Conservation (phyloP, 108 stramenopile species). For the Skeletonema tropicum region DNA sequence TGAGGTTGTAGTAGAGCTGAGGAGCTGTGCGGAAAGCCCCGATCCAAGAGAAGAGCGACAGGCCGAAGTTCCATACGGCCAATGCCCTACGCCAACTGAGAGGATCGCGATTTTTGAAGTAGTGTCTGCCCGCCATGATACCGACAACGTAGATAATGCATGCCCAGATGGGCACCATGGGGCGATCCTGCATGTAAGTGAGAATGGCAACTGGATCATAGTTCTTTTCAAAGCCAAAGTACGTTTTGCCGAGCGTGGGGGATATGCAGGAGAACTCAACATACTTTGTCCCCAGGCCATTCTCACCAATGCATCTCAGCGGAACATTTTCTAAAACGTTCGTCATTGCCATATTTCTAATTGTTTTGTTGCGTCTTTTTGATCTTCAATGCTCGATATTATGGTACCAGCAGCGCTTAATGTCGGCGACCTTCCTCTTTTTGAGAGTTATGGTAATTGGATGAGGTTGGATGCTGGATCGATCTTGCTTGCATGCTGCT, state of each 20-base stretch:
- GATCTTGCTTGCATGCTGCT: not conserved
- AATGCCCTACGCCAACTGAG: slow-evolving; percentile 69
- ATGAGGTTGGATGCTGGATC: too few species aligned
- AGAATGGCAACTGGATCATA: slow-evolving; percentile 48
- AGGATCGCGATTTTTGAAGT: slow-evolving; percentile 56
- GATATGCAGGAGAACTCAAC: slow-evolving; percentile 63
- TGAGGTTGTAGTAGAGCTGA: slow-evolving; percentile 84
- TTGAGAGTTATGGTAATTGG: too few species aligned
- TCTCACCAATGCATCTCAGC: slow-evolving; percentile 52
- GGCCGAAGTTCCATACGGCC: slow-evolving; percentile 88
- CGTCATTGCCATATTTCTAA: not conserved
- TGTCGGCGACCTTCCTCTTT: too few species aligned
- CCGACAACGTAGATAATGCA: slow-evolving; percentile 49
- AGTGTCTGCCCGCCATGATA: slow-evolving; percentile 42
- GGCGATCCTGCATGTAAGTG: slow-evolving; percentile 52
- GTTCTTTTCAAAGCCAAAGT: slow-evolving; percentile 49
- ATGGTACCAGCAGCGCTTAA: not conserved
- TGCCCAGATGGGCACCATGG: slow-evolving; percentile 47
- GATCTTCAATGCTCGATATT: not conserved
- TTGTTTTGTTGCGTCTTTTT: not conserved
- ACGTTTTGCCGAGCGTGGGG: slow-evolving; percentile 36
- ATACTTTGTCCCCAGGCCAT: slow-evolving; percentile 51
- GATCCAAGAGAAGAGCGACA: slow-evolving; percentile 85
- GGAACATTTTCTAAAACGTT: slow-evolving; percentile 25
- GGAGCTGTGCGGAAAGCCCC: slow-evolving; percentile 91